phyloP scores from a whole-genome alignment of 2,329 filamentous ascomycete species.

The Lanzia echinophila region DNA sequence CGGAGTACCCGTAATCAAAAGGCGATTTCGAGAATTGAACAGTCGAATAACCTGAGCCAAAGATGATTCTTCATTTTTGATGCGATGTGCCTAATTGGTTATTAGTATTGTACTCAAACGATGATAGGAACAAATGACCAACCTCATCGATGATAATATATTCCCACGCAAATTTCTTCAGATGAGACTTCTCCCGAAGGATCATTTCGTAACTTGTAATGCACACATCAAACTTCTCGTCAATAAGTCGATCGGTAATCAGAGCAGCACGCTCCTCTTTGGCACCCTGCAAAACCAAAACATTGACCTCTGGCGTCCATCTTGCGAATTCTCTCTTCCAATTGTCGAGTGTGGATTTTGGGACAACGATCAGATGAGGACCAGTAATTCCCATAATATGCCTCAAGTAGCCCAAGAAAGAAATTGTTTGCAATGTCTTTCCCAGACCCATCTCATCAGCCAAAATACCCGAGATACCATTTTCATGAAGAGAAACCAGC shows the following conservation, averaged over 20 bases:
- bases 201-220: conserved; percentile 99
- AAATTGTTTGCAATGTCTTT: conserved; percentile 95
- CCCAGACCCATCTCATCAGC: conserved; percentile 98
- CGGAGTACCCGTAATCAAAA: conserved; percentile 93
- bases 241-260: conserved; percentile 85
- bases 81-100: conserved; percentile 64
- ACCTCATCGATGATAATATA: conserved; percentile 98
- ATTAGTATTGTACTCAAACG: conserved; percentile 4
- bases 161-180: conserved; percentile 98
- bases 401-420: conserved; percentile 89
- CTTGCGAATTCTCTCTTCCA: conserved; percentile 91
- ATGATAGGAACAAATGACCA: conserved; percentile 5
- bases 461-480: conserved; percentile 95
- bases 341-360: conserved; percentile 96
- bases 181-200: conserved; percentile 82
- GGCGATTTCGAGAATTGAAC: conserved; percentile 90
- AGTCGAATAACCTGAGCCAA: conserved; percentile 92
- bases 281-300: conserved; percentile 85
- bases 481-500: conserved; percentile 96
- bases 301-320: conserved; percentile 95
- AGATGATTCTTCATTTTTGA: conserved; percentile 98
- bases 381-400: conserved; percentile 85
- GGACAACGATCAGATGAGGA: conserved; percentile 85
- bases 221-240: conserved; percentile 95
- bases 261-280: conserved; percentile 87